Base-by-base conservation (phyloP, 2,329 filamentous ascomycete genomes). In the Hypocreales sp. region DNA sequence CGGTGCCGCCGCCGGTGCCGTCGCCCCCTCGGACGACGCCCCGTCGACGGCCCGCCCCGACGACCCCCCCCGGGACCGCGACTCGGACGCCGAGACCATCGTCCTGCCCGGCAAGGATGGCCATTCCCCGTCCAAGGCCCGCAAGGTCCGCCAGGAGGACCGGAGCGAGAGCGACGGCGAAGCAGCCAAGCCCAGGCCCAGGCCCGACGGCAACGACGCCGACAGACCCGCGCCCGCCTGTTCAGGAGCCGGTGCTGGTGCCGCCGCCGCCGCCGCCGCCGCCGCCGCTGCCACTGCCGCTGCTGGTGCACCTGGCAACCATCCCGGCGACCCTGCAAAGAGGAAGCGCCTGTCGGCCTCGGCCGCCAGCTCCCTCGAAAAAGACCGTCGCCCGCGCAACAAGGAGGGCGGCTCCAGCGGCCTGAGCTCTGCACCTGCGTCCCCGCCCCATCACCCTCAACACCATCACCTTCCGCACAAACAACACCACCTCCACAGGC, bases 31-130 rank as follows among this genome's bases (percentile, higher is more conserved):
- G n/a, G n/a, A n/a, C n/a, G 24, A 24, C 28, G 27, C 23, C 16
- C 22, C 34, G n/a, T 27, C 28, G 16, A 27, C 30, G 10, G 28
- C 37, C 12, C 36, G 31, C 27, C 42, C 51, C 13, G 58, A 64
- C 27, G 58, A 65, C 30, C 48, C 41, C 29, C 48, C 46, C 14
- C 55, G 55, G 31, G 72, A 74, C 32, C 71, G 64, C 42, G 72
- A 76, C 40, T 80, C 75, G 2, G 75, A 80, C 43, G 74, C 75
- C 26, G 75, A 80, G 52, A 80, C 75, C 10, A 76, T 79, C 35
- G 73, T 80, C 20, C 49, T 79, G 19, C 64, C 71, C 8, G 70
- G 69, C 16, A 77, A 75, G 43, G 67, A 76, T 44, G 69, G 68
- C 21, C 57, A 70, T 40, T 76, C 71, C 15, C 71, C 70, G 1